A percentile compares a stretch with the other conserved stretches of the same genome.
Evolutionary conservation across 257 asterid genomes (phyloP).

Genomic region (Solanum virginianum): DNA sequence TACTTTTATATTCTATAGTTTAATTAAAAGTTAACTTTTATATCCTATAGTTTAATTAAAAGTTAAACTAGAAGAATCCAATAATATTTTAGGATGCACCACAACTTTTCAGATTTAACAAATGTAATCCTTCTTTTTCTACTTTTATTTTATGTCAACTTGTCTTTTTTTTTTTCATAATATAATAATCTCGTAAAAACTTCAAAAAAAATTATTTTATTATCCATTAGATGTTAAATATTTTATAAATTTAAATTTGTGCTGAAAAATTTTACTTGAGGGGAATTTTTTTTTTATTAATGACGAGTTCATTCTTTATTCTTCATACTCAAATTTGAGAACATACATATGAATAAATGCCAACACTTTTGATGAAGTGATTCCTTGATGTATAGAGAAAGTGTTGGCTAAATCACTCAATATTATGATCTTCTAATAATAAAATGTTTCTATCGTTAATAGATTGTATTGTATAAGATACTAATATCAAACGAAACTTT

Average conservation of each 20-base stretch:
- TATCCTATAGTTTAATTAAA: not conserved
- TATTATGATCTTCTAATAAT: too few species aligned
- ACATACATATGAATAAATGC: too few species aligned
- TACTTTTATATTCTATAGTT: not conserved
- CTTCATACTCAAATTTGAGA: too few species aligned
- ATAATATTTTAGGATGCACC: not conserved
- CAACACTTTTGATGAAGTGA: too few species aligned
- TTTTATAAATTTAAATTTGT: too few species aligned
- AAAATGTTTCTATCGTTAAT: too few species aligned
- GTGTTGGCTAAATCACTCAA: too few species aligned
- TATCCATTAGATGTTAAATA: not conserved
- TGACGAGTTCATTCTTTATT: too few species aligned
- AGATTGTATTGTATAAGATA: too few species aligned
- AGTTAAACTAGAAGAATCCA: not conserved
- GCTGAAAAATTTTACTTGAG: too few species aligned
- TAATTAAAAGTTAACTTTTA: not conserved
- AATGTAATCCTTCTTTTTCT: not conserved
- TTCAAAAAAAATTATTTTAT: not conserved
- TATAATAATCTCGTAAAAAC: not conserved
- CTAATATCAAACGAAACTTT: too few species aligned
- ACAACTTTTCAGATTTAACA: not conserved
- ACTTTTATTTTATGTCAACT: not conserved
- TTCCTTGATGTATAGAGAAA: too few species aligned
- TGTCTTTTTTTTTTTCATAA: not conserved
- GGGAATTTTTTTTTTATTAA: fast-evolving